Conservation (phyloP, 257 asterid genomes). For the Ophiorrhiza pumila region DNA sequence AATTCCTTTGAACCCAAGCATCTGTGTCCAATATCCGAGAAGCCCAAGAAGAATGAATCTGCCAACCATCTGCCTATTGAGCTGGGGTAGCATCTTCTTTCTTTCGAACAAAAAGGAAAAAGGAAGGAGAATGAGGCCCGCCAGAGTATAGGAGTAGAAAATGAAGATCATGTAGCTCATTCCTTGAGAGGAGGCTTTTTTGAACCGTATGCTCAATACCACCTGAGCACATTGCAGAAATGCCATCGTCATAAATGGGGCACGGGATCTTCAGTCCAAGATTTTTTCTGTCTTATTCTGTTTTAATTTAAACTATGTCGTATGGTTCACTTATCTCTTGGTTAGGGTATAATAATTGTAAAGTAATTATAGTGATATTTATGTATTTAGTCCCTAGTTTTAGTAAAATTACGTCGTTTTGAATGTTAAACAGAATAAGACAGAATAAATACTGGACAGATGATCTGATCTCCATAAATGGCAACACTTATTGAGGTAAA, state of each 20-base stretch:
- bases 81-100: constrained; percentile 59
- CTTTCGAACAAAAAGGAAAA: constrained; percentile 18
- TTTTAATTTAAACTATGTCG: no score
- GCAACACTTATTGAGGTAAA: no score
- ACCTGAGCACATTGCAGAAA: constrained; percentile 25
- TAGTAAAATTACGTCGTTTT: no score
- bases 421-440: no score
- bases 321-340: no score
- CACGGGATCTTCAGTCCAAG: no score
- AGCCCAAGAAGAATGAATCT: constrained; percentile 61
- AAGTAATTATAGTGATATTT: no score
- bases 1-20: constrained; percentile 42
- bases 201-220: constrained; percentile 19
- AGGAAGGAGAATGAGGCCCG: constrained; percentile 25
- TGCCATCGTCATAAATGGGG: constrained; percentile 13
- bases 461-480: no score
- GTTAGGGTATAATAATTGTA: no score
- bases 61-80: constrained; percentile 38
- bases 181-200: constrained; percentile 25
- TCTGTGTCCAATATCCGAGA: constrained; percentile 62
- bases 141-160: constrained; percentile 22
- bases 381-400: no score
- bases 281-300: no score
- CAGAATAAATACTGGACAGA: no score
- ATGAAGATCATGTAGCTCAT: constrained; percentile 21